Evolutionary conservation across 768 basidiomycete genomes (phyloP).

Genomic region (Leccinum truebloodii): DNA sequence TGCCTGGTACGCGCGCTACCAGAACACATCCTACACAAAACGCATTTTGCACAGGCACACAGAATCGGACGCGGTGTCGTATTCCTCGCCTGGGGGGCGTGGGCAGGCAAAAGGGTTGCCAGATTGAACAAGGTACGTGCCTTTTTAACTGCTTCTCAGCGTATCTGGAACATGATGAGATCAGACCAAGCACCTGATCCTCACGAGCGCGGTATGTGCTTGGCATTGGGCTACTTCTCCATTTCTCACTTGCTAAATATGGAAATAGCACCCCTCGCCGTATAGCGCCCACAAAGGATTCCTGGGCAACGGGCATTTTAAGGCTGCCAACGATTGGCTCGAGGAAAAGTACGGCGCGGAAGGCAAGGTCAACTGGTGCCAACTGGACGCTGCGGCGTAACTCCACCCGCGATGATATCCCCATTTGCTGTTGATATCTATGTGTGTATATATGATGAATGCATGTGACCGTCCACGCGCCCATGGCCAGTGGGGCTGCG

Average conservation of each 20-base stretch:
- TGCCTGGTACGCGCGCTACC: too few species aligned
- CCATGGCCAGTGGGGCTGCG: conserved; percentile 20
- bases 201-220: conserved; percentile 67
- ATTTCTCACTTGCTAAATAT: conserved; percentile 31
- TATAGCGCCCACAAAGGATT: conserved; percentile 78
- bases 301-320: conserved; percentile 88
- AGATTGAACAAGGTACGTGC: conserved; percentile 67
- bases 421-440: conserved; percentile 30
- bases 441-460: conserved; percentile 19
- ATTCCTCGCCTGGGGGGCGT: conserved; percentile 90
- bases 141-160: conserved; percentile 11
- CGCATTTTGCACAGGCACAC: too few species aligned
- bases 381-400: conserved; percentile 34
- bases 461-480: conserved; percentile 15
- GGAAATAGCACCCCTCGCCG: conserved; percentile 79
- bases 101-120: conserved; percentile 81
- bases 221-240: conserved; percentile 9
- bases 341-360: conserved; percentile 72
- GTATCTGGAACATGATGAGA: conserved; percentile 19
- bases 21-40: too few species aligned
- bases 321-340: conserved; percentile 85
- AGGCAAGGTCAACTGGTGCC: conserved; percentile 75
- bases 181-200: conserved; percentile 78
- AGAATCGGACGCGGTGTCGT: too few species aligned
- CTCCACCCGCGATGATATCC: conserved; percentile 20